A percentile compares a stretch with the other conserved stretches of the same genome.
phyloP scores from a whole-genome alignment of 164 flowering plant species.

The grape (Vitis vinifera) region ASM3070453v1 NC_081810.1:3876501-3877000 shows the following conservation, averaged over 20 bases:
- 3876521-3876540: constrained; percentile 27
- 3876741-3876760: constrained; percentile 5
- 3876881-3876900: neutral
- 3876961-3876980: neutral
- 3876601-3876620: constrained; percentile 1
- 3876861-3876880: neutral
- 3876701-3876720: constrained; percentile 12
- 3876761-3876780: neutral
- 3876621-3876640: constrained; percentile 1
- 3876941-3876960: neutral
- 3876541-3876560: constrained; percentile 7
- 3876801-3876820: too few relatives aligned
- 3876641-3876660: constrained; percentile 10
- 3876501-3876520: constrained; percentile 13
- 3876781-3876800: neutral
- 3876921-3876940: neutral
- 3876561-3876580: constrained; percentile 10
- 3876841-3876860: neutral
- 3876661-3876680: constrained; percentile 14
- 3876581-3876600: constrained; percentile 9
- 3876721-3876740: constrained; percentile 18
- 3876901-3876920: neutral
- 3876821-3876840: neutral
- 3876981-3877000: neutral
- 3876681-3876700: constrained; percentile 13